Conservation (phyloP, 2,329 filamentous ascomycete species). For the Alternaria triticimaculans region DNA sequence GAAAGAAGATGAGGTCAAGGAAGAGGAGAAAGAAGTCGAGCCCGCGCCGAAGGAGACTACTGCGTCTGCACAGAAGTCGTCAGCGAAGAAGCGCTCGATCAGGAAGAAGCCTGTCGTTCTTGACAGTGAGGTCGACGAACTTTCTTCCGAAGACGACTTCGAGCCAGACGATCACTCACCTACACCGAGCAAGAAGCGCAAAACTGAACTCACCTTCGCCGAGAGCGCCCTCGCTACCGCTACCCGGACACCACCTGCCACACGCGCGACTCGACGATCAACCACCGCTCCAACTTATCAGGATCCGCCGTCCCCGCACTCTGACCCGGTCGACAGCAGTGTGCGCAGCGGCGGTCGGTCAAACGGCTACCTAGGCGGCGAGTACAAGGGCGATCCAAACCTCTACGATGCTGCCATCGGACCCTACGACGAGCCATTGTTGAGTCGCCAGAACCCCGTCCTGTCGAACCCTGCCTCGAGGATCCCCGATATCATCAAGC, state of each 20-base stretch:
- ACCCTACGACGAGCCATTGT: slow-evolving; percentile 21
- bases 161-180: slow-evolving; percentile 10
- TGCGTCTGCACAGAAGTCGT: not conserved
- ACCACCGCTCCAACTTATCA: not conserved
- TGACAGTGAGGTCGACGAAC: slow-evolving; percentile 1
- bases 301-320: not conserved
- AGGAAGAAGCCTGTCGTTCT: not conserved
- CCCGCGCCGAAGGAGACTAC: not conserved
- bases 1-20: not conserved
- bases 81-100: slow-evolving; percentile 8
- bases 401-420: not conserved
- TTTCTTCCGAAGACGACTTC: slow-evolving; percentile 16
- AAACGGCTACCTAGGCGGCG: not conserved
- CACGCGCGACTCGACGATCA: slow-evolving; percentile 1
- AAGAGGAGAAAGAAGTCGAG: not conserved
- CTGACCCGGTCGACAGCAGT: not conserved
- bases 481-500: slow-evolving; percentile 15
- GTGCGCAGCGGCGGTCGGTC: not conserved
- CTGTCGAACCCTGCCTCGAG: slow-evolving; percentile 10
- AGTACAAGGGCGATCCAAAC: not conserved
- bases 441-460: slow-evolving; percentile 16
- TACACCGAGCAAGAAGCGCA: slow-evolving; percentile 13
- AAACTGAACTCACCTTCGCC: slow-evolving; percentile 13
- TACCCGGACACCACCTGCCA: not conserved
- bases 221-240: slow-evolving; percentile 11